Evolutionary conservation across 495 filamentous ascomycete genomes (phyloP), one percentile per base, ranked within the genome.

Genomic region (Trichodelitschia bisporula): DNA sequence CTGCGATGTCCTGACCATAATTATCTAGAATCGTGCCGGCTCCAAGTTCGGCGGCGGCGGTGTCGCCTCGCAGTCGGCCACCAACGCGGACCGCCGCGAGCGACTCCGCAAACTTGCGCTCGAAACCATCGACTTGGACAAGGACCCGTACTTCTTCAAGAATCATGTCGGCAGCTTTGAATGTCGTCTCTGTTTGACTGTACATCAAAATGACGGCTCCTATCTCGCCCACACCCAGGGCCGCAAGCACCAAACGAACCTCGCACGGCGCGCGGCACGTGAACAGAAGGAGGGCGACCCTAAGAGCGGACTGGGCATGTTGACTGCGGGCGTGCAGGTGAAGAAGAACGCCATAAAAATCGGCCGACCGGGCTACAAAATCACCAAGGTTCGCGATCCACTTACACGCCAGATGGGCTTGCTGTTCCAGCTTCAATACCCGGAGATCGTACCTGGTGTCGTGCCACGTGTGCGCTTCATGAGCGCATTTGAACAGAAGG

Each of bases 111-210:
- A 91, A 57, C 79, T 99, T 43, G 86, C 86, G 9, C 76, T 99
- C 39, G 86, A 99, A 57, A 80, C 77, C 13, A 99, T 99, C 61
- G 89, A 99, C 54, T 72, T 99, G 27, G 89, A 95, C 49, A 95
- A 95, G 56, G 86, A 99, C 57, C 86, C 86, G 0, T 99, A 95
- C 62, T 92, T 99, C 65, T 95, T 99, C 75, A 91, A 90, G 48
- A 99, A 99, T 58, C 86, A 99, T 45, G 78, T 95, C 39, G 86
- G 86, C 38, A 84, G 73, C 50, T 99, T 93, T 57, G 86, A 99
- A 49, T 99, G 86, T 50, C 78, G 89, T 11, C 72, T 99, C 24
- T 99, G 86, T 43, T 59, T 99, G 18, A 99, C 86, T 2, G 89
- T 95, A n/a, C 86, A 99, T 61, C 86, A 99, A 44, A 99, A 99